Conservation (phyloP, 2,329 filamentous ascomycete species). For the Blastomyces gilchristii region DNA sequence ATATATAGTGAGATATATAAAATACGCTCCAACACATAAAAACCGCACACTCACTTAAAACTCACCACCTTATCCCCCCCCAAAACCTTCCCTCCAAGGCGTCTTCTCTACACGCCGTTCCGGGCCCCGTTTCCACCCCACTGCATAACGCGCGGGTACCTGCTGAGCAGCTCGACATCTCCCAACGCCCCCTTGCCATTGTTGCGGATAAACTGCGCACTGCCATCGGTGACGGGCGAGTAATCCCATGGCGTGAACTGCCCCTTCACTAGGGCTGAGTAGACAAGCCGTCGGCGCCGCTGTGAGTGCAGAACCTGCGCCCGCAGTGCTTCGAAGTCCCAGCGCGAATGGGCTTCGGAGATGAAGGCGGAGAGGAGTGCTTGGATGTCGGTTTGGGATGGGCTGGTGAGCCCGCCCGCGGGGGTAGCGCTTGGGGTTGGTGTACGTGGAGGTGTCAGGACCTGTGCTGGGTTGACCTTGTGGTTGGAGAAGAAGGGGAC, state of each 20-base stretch:
- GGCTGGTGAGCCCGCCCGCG: slow-evolving; percentile 22
- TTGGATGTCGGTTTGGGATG: slow-evolving; percentile 29
- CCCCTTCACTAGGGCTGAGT: slow-evolving; percentile 67
- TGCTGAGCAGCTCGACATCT: slow-evolving; percentile 33
- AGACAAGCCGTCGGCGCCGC: slow-evolving; percentile 66
- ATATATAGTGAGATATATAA: not conserved
- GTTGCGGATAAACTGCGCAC: slow-evolving; percentile 63
- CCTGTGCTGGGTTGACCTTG: slow-evolving; percentile 10
- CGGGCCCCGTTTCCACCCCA: slow-evolving; percentile 9
- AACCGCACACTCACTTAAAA: not conserved
- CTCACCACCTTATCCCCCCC: not conserved
- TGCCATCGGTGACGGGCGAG: slow-evolving; percentile 49
- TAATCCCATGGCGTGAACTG: slow-evolving; percentile 77
- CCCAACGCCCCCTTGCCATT: slow-evolving; percentile 33
- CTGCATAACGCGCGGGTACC: slow-evolving; percentile 29
- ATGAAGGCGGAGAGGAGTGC: slow-evolving; percentile 56
- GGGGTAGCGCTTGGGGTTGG: slow-evolving; percentile 29
- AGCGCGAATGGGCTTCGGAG: slow-evolving; percentile 61
- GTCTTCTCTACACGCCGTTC: slow-evolving; percentile 9
- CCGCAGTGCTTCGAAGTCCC: slow-evolving; percentile 73
- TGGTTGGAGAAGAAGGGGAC: slow-evolving; percentile 22
- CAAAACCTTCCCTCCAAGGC: not conserved
- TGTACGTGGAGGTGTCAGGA: slow-evolving; percentile 28
- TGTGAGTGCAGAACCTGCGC: slow-evolving; percentile 65
- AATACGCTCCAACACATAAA: not conserved